Base-by-base conservation (phyloP, 2,329 filamentous ascomycete genomes). In the Chaetomium strumarium region DNA sequence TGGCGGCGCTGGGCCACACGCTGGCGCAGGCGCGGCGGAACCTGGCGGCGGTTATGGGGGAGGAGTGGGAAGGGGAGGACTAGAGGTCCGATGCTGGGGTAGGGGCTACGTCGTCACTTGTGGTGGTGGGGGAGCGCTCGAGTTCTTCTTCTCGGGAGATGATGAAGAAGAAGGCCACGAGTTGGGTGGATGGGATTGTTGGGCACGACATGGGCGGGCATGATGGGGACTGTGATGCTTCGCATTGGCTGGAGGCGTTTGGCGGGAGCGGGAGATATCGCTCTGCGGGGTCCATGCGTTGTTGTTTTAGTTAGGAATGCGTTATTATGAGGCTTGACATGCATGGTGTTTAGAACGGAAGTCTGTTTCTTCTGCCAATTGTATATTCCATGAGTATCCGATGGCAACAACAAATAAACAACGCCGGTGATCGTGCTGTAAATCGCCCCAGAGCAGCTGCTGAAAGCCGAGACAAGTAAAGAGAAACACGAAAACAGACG, bases 31-130 rank as follows among this genome's bases (percentile, higher is more conserved):
- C 85, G 58, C 78, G 87, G 60, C 75, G 80, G 51, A 90, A 90
- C 12, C 69, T 96, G 58, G 80, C 81, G 20, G 82, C 86, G 13
- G 86, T 96, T 1, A 90, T 95, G 83, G 88, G 82, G 0, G 80
- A 51, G 47, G 53, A 52, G 50, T 16, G 24, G 33, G 57, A 55
- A 17, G 54, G 33, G 3, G 68, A 75, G 17, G 66, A 70, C 17
- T 68, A 62, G 52, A 42, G 43, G 43, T 51, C 42, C 7, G 24
- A 46, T 45, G 49, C 52, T 49, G 24, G 8, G n/a, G 7, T 33
- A 36, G 8, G 24, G 31, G 7, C 34, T 36, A 13, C 14, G 14
- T 20, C 29, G 4, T n/a, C 31, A 11, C n/a, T n/a, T n/a, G n/a
- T n/a, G n/a, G n/a, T n/a, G n/a, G n/a, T 24, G 16, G 17, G 4